Conservation (phyloP, 1,284 basidiomycete genomes). For the Sanghuangporus weigelae region DNA sequence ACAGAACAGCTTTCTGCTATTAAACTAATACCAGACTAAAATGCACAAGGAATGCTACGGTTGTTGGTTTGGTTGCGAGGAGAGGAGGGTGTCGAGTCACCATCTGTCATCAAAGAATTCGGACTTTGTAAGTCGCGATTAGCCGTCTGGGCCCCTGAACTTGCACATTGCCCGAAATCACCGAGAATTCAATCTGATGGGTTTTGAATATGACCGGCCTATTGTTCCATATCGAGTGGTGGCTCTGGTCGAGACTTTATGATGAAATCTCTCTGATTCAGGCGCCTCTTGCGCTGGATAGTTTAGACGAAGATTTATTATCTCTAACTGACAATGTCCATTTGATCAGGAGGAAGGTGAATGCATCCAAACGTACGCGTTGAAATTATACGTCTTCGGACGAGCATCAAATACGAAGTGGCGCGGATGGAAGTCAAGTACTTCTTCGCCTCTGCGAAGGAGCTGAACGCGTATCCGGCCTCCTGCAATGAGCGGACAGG, state of each 20-base stretch:
- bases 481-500: slow-evolving; percentile 50
- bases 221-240: neutral
- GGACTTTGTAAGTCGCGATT: neutral
- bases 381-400: slow-evolving; percentile 59
- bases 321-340: neutral
- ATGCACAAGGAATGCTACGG: too few relatives aligned
- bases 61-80: too few relatives aligned
- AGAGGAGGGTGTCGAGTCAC: neutral
- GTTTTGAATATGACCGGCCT: neutral
- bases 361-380: slow-evolving; percentile 51
- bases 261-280: neutral
- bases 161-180: slow-evolving; percentile 1
- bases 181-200: neutral
- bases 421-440: slow-evolving; percentile 45
- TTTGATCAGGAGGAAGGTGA: slow-evolving; percentile 1
- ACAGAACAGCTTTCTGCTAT: too few relatives aligned
- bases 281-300: too few relatives aligned
- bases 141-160: neutral
- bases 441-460: slow-evolving; percentile 43
- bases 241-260: too few relatives aligned
- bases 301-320: too few relatives aligned
- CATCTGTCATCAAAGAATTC: neutral
- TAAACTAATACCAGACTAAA: too few relatives aligned
- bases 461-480: slow-evolving; percentile 58
- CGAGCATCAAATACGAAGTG: slow-evolving; percentile 48